Percentiles rank a stretch among this genome's conserved stretches.
phyloP scores from a whole-genome alignment of 306 rosid species.

The Citrullus colocynthis region DNA sequence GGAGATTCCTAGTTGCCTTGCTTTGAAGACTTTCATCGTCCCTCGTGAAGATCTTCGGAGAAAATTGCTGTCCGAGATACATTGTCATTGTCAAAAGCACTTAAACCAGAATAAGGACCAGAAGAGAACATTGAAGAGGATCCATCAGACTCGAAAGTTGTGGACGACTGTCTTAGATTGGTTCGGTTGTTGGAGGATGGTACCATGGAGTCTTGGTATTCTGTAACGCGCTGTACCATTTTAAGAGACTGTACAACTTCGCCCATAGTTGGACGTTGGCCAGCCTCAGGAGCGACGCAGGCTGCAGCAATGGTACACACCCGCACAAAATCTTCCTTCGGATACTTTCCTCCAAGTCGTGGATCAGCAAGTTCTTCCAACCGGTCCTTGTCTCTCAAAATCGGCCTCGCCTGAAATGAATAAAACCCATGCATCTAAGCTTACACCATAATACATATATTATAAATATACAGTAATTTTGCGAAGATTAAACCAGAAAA shows the following conservation, averaged over 20 bases:
- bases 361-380: slow-evolving; percentile 81
- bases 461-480: background rate
- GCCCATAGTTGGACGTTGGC: slow-evolving; percentile 97
- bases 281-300: slow-evolving; percentile 93
- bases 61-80: slow-evolving; percentile 66
- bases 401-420: slow-evolving; percentile 77
- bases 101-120: slow-evolving; percentile 85
- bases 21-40: slow-evolving; percentile 40
- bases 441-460: background rate
- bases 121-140: slow-evolving; percentile 93
- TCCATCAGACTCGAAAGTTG: slow-evolving; percentile 77
- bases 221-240: slow-evolving; percentile 88
- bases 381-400: slow-evolving; percentile 83
- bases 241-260: slow-evolving; percentile 98
- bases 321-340: slow-evolving; percentile 74
- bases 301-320: slow-evolving; percentile 98
- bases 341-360: slow-evolving; percentile 72
- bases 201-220: slow-evolving; percentile 41
- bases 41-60: slow-evolving; percentile 99
- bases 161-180: slow-evolving; percentile 70
- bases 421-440: slow-evolving; percentile 10
- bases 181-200: slow-evolving; percentile 52
- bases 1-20: background rate
- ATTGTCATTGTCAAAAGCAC: slow-evolving; percentile 67
- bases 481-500: background rate